Evolutionary conservation across 2,329 filamentous ascomycete species (phyloP), one percentile per base, ranked within the genome.

Genomic region (Coniochaeta sp.): DNA sequence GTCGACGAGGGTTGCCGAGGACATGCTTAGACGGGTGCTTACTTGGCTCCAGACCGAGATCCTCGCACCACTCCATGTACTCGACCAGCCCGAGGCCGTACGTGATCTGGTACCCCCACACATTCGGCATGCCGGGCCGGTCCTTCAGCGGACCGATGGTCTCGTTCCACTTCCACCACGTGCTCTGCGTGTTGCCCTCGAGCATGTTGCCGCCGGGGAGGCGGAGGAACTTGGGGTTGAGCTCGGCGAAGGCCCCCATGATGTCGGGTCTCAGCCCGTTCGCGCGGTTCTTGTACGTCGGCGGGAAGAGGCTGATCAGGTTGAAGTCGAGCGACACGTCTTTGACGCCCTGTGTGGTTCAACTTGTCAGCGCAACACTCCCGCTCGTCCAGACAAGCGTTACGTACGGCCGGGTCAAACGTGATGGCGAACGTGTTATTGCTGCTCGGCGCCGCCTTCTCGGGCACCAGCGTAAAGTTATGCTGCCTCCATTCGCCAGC

Each of bases 171-270:
- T 81, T 74, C 79, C 79, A 82, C 66, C 70, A 76, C 3, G 72
- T 74, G 47, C 66, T 67, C 62, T 77, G 75, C 26, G 72, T 75
- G 55, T 71, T 67, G 0, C 79, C 79, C 66, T 81, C 79, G 1
- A 88, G 71, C 74, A 86, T 87, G 67, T 87, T 87, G 9, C 85
- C 86, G 6, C 87, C 87, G 0, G 87, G 86, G 61, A 88, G 82
- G 17, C 87, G 80, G 52, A 89, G 77, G 65, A 88, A 81, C n/a
- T 72, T 77, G 0, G 81, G 79, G 58, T 82, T 79, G 1, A 86
- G 67, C 8, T 73, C 77, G 3, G 77, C 79, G 2, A 88, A 70
- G 7, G 79, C 77, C 58, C 81, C 75, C 7, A 79, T 80, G 57
- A 88, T 71, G 57, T 87, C 83, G 9, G 77, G 70, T 6, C 84